phyloP scores from a whole-genome alignment of 257 asterid genomes.

The Gentiana dahurica region DNA sequence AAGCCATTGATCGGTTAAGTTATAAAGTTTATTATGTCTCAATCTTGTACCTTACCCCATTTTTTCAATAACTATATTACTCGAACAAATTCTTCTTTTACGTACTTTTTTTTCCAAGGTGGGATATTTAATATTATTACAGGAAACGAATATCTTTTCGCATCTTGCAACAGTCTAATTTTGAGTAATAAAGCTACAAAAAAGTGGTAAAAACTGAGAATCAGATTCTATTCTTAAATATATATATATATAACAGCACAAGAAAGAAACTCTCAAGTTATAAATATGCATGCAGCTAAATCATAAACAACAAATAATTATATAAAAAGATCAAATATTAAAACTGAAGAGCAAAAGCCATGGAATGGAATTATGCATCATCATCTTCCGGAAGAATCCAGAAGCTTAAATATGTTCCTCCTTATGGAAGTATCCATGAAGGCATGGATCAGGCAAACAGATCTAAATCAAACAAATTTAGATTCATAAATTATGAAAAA shows the following conservation, averaged over 20 bases:
- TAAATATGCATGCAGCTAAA: background rate
- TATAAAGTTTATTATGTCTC: no score
- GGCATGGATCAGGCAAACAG: background rate
- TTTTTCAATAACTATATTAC: no score
- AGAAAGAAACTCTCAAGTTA: background rate
- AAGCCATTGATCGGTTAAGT: no score
- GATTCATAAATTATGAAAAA: background rate
- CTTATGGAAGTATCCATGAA: background rate
- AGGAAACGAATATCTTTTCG: no score
- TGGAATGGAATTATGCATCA: background rate
- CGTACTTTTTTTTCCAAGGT: no score
- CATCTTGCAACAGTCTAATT: background rate
- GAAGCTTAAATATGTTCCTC: constrained; percentile 4
- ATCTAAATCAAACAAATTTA: constrained; percentile 1
- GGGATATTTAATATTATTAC: no score
- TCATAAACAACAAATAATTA: background rate
- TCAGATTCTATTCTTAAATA: constrained; percentile 24
- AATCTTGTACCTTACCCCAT: no score
- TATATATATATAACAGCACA: background rate
- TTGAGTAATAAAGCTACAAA: background rate
- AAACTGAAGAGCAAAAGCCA: background rate
- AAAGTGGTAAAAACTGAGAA: constrained; percentile 13
- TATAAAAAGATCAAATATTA: background rate
- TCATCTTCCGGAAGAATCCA: background rate
- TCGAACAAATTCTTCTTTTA: no score